Conservation (phyloP, 768 basidiomycete genomes). For the Cyathus striatus region DNA sequence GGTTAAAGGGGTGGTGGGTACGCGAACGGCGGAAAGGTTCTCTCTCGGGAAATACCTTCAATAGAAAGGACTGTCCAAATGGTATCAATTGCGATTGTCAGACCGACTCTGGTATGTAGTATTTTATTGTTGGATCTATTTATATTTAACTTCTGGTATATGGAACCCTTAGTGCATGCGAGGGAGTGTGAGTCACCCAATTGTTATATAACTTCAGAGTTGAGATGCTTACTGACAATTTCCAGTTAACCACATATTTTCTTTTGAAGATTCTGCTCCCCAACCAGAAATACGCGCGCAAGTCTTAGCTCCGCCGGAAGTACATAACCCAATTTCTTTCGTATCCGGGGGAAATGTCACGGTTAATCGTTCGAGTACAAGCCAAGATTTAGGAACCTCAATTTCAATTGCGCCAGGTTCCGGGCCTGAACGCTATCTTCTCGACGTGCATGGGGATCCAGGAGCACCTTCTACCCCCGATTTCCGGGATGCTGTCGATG, state of each 20-base stretch:
- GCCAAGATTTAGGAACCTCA: not conserved
- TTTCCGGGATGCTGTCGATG: conserved; percentile 10
- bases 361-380: not conserved
- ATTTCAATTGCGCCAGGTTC: not conserved
- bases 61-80: conserved; percentile 64
- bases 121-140: too few species aligned
- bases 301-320: not conserved
- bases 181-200: conserved; percentile 57
- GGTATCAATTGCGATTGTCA: conserved; percentile 57
- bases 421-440: not conserved
- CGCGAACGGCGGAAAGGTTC: conserved; percentile 69
- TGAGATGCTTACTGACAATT: conserved; percentile 4
- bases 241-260: conserved; percentile 39
- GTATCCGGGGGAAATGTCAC: too few species aligned
- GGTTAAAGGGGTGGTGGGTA: conserved; percentile 80
- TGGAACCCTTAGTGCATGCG: conserved; percentile 66
- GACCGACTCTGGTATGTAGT: conserved; percentile 56
- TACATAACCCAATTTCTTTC: too few species aligned
- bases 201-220: not conserved
- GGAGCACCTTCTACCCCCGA: conserved; percentile 6
- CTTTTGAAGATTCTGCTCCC: conserved; percentile 7
- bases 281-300: conserved; percentile 2
- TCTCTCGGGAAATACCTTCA: conserved; percentile 47
- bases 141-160: too few species aligned
- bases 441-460: not conserved